phyloP scores from a whole-genome alignment of 768 basidiomycete species.

The Suillus placidus region DNA sequence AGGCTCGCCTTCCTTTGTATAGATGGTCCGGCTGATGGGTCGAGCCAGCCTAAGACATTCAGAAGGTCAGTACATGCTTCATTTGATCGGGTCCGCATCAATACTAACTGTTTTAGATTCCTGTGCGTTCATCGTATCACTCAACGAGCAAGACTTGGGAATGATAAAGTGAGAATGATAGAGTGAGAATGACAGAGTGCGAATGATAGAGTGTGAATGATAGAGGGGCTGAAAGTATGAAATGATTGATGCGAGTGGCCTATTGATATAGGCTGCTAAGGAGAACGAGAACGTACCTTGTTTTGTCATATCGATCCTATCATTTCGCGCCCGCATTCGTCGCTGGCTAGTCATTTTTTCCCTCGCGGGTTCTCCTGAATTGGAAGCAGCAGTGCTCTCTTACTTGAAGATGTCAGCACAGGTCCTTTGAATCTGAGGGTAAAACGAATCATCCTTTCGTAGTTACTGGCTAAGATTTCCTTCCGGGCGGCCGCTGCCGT shows the following conservation, averaged over 20 bases:
- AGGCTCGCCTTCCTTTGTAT: constrained; percentile 29
- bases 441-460: not conserved
- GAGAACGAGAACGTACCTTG: not conserved
- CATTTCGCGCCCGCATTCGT: not conserved
- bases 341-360: not conserved
- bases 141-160: not conserved
- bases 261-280: constrained; percentile 5
- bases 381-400: not conserved
- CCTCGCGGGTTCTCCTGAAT: not conserved
- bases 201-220: not conserved
- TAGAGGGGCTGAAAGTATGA: not conserved
- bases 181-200: too few relatives aligned
- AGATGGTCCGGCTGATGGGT: constrained; percentile 14
- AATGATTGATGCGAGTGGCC: not conserved
- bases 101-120: not conserved
- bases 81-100: not conserved
- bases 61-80: not conserved
- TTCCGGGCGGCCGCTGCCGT: not conserved
- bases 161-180: not conserved
- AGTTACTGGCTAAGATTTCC: not conserved
- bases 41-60: not conserved
- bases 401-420: not conserved
- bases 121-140: not conserved
- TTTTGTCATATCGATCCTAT: not conserved
- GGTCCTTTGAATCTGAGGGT: not conserved